Base-by-base conservation (phyloP, 2,329 filamentous ascomycete species). In the Mollisiaceae sp. region DNA sequence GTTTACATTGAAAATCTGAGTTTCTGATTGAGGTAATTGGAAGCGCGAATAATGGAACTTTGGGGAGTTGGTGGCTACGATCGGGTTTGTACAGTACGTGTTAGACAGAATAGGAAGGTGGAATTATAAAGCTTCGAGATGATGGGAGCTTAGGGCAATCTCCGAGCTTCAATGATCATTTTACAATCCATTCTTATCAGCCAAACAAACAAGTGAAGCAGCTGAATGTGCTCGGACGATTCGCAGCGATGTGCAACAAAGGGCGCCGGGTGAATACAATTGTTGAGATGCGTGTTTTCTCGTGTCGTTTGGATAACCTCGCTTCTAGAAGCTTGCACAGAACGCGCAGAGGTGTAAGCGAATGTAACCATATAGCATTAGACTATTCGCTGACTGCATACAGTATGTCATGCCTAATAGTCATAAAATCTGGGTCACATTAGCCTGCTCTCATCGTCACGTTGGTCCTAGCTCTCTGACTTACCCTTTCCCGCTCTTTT, bases 401-500 rank as follows among this genome's bases (percentile, higher is more conserved):
- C 27, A 20, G 24, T 27, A 39, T 58, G 14, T 35, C 4, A 20
- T 41, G 22, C 45, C 65, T 71, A 76, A 66, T 76, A 76, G 55
- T 76, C 74, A 64, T 76, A 76, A 65, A 76, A 76, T 52, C 74
- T 76, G 45, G 43, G 6, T 54, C 24, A 27, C 11, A 61, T 74
- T 60, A 75, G 72, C 62, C 62, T 58, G 18, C 41, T 15, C 2
- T 58, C n/a, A 11, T 1, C 14, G 47, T 12, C 50, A n/a, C 1
- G n/a, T 32, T 54, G 50, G 50, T 54, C 50, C 50, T 35, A 54
- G 50, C 50, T 27, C n/a, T 52, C 14, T 22, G 22, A 68, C 74
- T 71, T 63, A 76, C 72, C 95, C 95, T 81, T 95, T 97, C 27
- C 94, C 94, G 73, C 88, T 91, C 87, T 99, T 99, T 88, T 97